These are phyloP conservation scores for Xylaria castorea DNA, from an alignment of 495 filamentous ascomycete genomes.

Conservation along the genomic window DNA sequence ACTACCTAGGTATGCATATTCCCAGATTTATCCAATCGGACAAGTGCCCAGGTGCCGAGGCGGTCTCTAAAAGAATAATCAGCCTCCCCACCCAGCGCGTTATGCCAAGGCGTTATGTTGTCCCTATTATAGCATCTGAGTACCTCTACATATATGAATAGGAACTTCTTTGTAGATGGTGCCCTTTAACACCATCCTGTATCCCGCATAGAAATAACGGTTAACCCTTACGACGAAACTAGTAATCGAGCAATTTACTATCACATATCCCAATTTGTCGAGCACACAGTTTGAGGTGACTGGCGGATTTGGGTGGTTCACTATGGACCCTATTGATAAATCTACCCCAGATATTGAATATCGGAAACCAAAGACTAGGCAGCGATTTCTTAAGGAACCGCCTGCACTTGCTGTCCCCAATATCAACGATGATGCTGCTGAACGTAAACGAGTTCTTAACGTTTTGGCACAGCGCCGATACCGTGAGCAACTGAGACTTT, in stretches of 20 bases:
- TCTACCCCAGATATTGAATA: neutral
- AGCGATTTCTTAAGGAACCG: constrained; percentile 37
- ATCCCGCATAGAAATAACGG: constrained; percentile 15
- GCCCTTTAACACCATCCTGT: neutral
- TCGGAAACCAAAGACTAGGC: constrained; percentile 29
- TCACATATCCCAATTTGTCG: neutral
- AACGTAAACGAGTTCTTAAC: constrained; percentile 58
- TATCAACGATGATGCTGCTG: constrained; percentile 47
- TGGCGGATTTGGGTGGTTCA: neutral
- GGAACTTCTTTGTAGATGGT: neutral
- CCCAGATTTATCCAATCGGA: no score
- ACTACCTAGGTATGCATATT: no score
- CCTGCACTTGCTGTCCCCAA: constrained; percentile 38
- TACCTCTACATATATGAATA: constrained; percentile 4
- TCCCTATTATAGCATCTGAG: neutral
- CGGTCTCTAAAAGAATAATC: no score
- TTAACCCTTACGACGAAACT: constrained; percentile 11
- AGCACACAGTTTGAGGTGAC: neutral
- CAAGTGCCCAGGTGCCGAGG: no score
- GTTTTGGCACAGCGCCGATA: constrained; percentile 59
- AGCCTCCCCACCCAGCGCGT: neutral
- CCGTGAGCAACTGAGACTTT: constrained; percentile 40
- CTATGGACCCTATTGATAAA: neutral
- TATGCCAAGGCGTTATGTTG: constrained; percentile 26
- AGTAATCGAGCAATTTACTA: neutral